Percentiles rank a stretch among this genome's conserved stretches.
Conservation (phyloP, 2,329 filamentous ascomycete genomes). For the Epichloe gansuensis region DNA sequence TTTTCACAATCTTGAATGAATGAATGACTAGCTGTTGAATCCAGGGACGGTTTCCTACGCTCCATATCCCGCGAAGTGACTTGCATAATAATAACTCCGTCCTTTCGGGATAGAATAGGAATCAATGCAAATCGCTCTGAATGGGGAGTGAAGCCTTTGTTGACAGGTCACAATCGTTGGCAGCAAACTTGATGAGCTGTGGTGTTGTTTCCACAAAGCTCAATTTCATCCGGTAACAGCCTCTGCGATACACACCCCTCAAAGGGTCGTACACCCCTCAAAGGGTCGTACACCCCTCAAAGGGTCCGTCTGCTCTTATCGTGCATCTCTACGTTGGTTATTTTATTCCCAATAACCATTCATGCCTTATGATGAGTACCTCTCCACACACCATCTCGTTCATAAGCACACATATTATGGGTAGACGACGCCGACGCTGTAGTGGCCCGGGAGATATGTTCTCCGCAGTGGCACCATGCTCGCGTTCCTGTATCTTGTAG, state of each 20-base stretch:
- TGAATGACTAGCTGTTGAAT: no score
- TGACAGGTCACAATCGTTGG: no score
- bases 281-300: no score
- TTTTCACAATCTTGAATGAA: neutral
- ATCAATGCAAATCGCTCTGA: neutral
- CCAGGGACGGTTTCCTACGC: neutral
- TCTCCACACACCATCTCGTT: neutral
- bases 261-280: no score
- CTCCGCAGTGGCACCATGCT: conserved; percentile 2
- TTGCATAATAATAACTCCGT: neutral
- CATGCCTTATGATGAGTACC: neutral
- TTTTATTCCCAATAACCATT: no score
- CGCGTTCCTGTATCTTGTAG: neutral
- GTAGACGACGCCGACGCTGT: neutral
- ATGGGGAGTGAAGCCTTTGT: no score
- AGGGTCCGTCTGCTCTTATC: no score
- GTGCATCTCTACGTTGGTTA: no score
- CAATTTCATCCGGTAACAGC: no score
- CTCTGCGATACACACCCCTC: no score
- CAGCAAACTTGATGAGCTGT: no score
- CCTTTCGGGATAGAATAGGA: neutral
- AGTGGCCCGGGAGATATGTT: neutral
- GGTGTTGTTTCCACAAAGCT: no score
- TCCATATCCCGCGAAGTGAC: neutral
- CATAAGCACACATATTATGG: neutral